Evolutionary conservation across 2,329 filamentous ascomycete species (phyloP).

Genomic region (Lasiodiplodia theobromae): DNA sequence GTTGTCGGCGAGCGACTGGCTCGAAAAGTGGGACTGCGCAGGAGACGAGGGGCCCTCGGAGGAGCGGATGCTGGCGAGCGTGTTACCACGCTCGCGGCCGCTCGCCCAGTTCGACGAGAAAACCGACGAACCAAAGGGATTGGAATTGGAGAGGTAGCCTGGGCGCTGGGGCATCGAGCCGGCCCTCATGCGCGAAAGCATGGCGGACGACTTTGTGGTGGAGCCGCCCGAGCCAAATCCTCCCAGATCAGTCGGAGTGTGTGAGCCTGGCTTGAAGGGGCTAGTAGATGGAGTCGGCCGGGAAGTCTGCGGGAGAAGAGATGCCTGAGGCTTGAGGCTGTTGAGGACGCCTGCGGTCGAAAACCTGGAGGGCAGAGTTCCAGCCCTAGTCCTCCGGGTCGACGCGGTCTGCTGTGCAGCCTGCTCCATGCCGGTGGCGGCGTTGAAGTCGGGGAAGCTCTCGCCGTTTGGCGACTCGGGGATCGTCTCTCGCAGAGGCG

Average conservation of each 20-base stretch:
- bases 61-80: constrained; percentile 87
- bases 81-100: constrained; percentile 82
- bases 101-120: constrained; percentile 87
- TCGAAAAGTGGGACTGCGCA: constrained; percentile 82
- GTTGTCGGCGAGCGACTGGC: constrained; percentile 82
- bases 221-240: constrained; percentile 46
- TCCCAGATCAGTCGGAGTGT: constrained; percentile 46
- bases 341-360: constrained; percentile 74
- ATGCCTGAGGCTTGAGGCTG: constrained; percentile 62
- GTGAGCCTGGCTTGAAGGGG: constrained; percentile 75
- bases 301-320: constrained; percentile 75
- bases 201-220: constrained; percentile 60
- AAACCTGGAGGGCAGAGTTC: constrained; percentile 95
- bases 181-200: constrained; percentile 85
- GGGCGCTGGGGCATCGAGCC: constrained; percentile 93
- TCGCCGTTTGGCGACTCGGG: constrained; percentile 92
- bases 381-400: constrained; percentile 83
- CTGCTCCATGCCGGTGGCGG: constrained; percentile 68
- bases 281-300: constrained; percentile 86
- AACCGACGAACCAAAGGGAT: constrained; percentile 85
- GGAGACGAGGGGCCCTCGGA: constrained; percentile 90
- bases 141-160: constrained; percentile 62
- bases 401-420: constrained; percentile 50
- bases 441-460: constrained; percentile 89
- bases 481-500: constrained; percentile 94